phyloP scores from a whole-genome alignment of 2,329 filamentous ascomycete genomes.

The Xylariaceae sp. region DNA sequence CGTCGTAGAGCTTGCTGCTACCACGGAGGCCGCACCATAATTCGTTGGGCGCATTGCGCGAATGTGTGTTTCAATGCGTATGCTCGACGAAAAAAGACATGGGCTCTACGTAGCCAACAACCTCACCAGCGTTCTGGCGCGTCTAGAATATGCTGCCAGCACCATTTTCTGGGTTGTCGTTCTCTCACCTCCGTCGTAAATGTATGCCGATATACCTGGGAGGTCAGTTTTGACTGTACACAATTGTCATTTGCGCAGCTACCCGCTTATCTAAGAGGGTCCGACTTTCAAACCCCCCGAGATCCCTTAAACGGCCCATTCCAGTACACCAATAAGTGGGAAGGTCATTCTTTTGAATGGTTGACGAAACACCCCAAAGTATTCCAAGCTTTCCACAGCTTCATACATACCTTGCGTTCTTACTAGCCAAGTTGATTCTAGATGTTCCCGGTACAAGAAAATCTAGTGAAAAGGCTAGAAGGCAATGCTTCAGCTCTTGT shows the following conservation, averaged over 20 bases:
- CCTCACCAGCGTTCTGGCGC: constrained; percentile 19
- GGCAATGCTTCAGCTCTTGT: constrained; percentile 19
- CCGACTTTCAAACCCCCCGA: constrained; percentile 22
- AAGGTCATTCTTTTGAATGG: constrained; percentile 21
- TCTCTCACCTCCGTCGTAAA: not conserved
- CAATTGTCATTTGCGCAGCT: constrained; percentile 22
- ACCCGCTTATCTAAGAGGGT: constrained; percentile 22
- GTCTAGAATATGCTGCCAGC: constrained; percentile 17
- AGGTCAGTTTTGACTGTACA: constrained; percentile 25
- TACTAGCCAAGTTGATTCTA: constrained; percentile 19
- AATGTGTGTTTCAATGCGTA: constrained; percentile 27
- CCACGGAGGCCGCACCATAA: constrained; percentile 22
- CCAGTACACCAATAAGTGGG: constrained; percentile 22
- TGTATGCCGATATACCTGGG: not conserved
- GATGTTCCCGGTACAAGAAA: constrained; percentile 19
- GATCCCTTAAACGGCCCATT: constrained; percentile 22
- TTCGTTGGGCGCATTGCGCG: constrained; percentile 27
- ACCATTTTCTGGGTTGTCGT: constrained; percentile 23
- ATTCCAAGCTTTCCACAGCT: constrained; percentile 29
- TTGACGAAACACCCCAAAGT: constrained; percentile 21
- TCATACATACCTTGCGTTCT: constrained; percentile 18
- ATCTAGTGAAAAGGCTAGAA: constrained; percentile 12
- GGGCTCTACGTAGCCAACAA: constrained; percentile 24
- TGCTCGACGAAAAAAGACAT: constrained; percentile 28
- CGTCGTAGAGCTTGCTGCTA: constrained; percentile 22